Conservation (phyloP, 352 stramenopile species). For the Phytophthora cryptogea region DNA sequence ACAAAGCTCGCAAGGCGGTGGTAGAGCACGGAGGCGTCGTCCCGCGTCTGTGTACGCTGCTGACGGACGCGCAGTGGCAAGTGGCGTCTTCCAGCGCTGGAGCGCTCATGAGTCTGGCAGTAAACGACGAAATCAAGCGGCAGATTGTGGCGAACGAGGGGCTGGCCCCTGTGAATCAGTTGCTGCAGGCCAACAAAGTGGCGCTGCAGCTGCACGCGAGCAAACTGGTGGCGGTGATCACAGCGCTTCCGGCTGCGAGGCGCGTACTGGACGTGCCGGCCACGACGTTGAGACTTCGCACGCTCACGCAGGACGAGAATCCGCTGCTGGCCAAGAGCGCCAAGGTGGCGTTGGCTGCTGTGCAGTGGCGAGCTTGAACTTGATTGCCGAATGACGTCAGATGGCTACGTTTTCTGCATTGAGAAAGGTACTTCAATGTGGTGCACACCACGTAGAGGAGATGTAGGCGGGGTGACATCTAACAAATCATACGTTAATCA, state of each 20-base stretch:
- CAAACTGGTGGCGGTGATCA: constrained; percentile 67
- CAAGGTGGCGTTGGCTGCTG: constrained; percentile 49
- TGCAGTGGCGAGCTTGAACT: constrained; percentile 64
- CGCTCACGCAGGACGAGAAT: constrained; percentile 51
- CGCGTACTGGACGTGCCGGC: constrained; percentile 49
- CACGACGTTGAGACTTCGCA: constrained; percentile 56
- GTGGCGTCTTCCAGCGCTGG: constrained; percentile 54
- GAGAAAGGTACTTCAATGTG: constrained; percentile 24
- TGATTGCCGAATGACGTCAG: constrained; percentile 12
- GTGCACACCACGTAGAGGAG: constrained; percentile 16
- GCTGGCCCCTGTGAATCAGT: constrained; percentile 54
- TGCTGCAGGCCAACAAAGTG: constrained; percentile 62
- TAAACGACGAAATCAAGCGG: constrained; percentile 74
- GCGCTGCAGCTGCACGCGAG: constrained; percentile 67
- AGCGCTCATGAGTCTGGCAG: constrained; percentile 68
- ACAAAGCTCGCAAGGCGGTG: constrained; percentile 60
- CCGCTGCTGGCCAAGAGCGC: constrained; percentile 59
- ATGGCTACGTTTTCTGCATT: constrained; percentile 4
- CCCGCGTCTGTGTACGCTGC: constrained; percentile 58
- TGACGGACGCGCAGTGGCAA: constrained; percentile 61
- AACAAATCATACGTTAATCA: constrained; percentile 28
- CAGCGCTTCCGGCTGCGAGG: constrained; percentile 59
- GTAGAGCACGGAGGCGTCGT: constrained; percentile 56
- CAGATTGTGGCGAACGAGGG: constrained; percentile 55
- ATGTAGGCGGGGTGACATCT: constrained; percentile 28